A percentile compares a stretch with the other conserved stretches of the same genome.
phyloP scores from a whole-genome alignment of 2,329 filamentous ascomycete genomes.

The Aureobasidium sp. region DNA sequence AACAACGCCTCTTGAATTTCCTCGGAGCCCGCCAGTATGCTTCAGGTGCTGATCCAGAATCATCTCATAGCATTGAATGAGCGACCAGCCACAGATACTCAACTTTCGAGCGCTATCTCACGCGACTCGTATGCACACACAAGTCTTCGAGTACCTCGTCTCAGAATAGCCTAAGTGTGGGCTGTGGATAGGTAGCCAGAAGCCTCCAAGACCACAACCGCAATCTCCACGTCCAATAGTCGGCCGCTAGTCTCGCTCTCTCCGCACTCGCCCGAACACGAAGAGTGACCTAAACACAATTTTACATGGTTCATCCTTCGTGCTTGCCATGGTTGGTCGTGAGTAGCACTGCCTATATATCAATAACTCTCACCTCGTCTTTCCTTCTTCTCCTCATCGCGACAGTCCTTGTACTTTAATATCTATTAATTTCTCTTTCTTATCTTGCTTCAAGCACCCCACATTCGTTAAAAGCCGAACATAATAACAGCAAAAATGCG shows the following conservation, averaged over 20 bases:
- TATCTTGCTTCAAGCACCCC: neutral
- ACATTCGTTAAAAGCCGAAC: conserved; percentile 3
- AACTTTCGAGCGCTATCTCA: neutral
- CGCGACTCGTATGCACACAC: neutral
- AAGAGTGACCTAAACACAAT: conserved; percentile 5
- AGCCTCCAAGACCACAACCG: neutral
- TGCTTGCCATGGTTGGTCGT: neutral
- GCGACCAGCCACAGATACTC: neutral
- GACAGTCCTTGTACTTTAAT: neutral
- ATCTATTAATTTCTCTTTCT: neutral
- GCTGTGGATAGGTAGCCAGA: neutral
- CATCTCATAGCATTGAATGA: neutral
- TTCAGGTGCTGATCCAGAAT: neutral
- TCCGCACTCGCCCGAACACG: neutral
- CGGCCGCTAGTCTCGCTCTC: neutral
- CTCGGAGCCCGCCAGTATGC: neutral
- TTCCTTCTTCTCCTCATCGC: neutral
- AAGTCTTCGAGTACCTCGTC: neutral
- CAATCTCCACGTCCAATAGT: conserved; percentile 11
- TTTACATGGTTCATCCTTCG: neutral
- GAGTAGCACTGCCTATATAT: neutral
- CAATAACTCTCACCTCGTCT: neutral
- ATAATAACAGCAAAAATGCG: conserved; percentile 5
- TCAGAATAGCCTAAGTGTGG: neutral
- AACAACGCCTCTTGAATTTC: neutral